A percentile compares a stretch with the other conserved stretches of the same genome.
Evolutionary conservation across 169 alveolate species (phyloP).

Genomic region (Plasmodium ovale): DNA sequence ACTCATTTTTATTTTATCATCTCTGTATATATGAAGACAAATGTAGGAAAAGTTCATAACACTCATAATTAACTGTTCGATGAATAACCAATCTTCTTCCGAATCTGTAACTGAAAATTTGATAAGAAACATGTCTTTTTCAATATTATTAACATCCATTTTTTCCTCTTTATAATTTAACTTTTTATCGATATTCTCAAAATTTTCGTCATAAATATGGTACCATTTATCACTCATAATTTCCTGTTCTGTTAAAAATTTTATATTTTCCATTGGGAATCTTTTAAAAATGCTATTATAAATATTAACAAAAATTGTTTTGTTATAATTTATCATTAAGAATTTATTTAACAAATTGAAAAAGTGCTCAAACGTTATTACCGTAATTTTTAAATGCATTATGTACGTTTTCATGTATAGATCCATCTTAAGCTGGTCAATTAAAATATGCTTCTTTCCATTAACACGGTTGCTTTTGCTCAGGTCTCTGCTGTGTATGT

Average conservation of each 20-base stretch:
- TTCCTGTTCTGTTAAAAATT: conserved; percentile 55
- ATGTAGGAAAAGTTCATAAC: conserved; percentile 64
- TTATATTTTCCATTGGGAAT: conserved; percentile 33
- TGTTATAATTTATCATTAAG: conserved; percentile 57
- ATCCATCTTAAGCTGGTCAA: conserved; percentile 41
- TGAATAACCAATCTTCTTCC: conserved; percentile 70
- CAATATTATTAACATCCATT: conserved; percentile 36
- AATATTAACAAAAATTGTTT: conserved; percentile 40
- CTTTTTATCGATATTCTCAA: conserved; percentile 47
- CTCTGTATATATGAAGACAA: conserved; percentile 65
- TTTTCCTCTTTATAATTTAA: conserved; percentile 48
- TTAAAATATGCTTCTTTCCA: background rate
- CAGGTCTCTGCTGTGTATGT: background rate
- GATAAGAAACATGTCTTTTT: conserved; percentile 35
- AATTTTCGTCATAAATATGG: conserved; percentile 39
- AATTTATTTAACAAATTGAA: conserved; percentile 59
- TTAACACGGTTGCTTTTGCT: background rate
- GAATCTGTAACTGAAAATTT: conserved; percentile 20
- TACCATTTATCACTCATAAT: conserved; percentile 12
- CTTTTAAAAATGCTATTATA: conserved; percentile 71
- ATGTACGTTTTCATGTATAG: conserved; percentile 65
- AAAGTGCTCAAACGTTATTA: conserved; percentile 68
- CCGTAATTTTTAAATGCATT: conserved; percentile 71
- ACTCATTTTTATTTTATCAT: conserved; percentile 28
- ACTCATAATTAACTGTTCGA: conserved; percentile 74